phyloP scores from a whole-genome alignment of 2,329 filamentous ascomycete genomes.

The Dactylellina parvicollis region DNA sequence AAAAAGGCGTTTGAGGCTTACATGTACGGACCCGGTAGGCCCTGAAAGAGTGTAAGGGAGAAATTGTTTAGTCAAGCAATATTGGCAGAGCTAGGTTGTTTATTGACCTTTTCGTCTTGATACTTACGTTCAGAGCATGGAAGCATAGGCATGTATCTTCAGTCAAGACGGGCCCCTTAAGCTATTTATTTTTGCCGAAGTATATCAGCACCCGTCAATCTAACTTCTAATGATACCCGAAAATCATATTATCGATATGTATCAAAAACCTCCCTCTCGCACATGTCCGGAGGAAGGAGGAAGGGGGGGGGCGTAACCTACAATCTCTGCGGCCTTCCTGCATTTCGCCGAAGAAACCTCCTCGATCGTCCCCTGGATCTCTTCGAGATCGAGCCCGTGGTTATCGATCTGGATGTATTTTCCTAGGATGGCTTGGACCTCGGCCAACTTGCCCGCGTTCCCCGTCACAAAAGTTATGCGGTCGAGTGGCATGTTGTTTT shows the following conservation, averaged over 20 bases:
- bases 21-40: constrained; percentile 97
- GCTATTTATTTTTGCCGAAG: constrained; percentile 64
- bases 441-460: constrained; percentile 91
- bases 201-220: background rate
- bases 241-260: too few relatives aligned
- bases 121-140: constrained; percentile 73
- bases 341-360: constrained; percentile 92
- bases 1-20: constrained; percentile 63
- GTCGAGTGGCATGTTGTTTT: constrained; percentile 63
- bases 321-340: constrained; percentile 78
- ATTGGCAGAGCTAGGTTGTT: too few relatives aligned
- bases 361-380: constrained; percentile 91
- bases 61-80: background rate
- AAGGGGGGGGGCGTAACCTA: constrained; percentile 64
- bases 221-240: constrained; percentile 9
- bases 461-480: constrained; percentile 93
- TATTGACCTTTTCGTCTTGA: too few relatives aligned
- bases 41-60: constrained; percentile 60
- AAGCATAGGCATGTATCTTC: constrained; percentile 97
- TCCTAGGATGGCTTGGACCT: constrained; percentile 87
- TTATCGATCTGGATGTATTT: constrained; percentile 77
- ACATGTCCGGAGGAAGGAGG: background rate
- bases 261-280: too few relatives aligned
- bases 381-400: constrained; percentile 80
- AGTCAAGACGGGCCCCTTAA: constrained; percentile 87